phyloP scores from a whole-genome alignment of 2,329 filamentous ascomycete genomes.

The Cyphellophora europaea region DNA sequence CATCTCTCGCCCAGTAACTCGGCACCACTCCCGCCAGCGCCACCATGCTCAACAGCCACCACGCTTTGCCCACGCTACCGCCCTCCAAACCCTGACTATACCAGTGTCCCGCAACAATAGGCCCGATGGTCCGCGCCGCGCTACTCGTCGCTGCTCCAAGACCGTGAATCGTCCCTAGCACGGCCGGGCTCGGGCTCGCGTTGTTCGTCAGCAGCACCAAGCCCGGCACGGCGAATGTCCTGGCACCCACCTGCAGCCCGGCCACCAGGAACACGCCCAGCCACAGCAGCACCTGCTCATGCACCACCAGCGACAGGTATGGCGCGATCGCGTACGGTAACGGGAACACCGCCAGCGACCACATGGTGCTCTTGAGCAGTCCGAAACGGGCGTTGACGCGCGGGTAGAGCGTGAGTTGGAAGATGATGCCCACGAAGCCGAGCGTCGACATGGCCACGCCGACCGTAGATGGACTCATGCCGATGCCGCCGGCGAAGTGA shows the following conservation, averaged over 20 bases:
- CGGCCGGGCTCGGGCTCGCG: conserved; percentile 48
- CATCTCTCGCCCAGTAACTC: conserved; percentile 55
- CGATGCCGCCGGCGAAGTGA: conserved; percentile 61
- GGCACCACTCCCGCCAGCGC: conserved; percentile 49
- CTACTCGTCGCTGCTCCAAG: conserved; percentile 48
- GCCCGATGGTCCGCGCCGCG: conserved; percentile 47
- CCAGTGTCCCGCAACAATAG: conserved; percentile 46
- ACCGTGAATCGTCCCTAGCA: conserved; percentile 51
- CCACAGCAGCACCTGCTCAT: conserved; percentile 49
- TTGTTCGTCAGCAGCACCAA: conserved; percentile 53
- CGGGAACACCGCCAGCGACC: conserved; percentile 61
- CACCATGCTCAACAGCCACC: conserved; percentile 47
- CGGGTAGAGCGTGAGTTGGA: conserved; percentile 66
- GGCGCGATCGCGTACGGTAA: conserved; percentile 62
- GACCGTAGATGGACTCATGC: conserved; percentile 59
- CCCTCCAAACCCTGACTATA: conserved; percentile 46
- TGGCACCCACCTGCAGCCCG: conserved; percentile 59
- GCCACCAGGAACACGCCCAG: conserved; percentile 54
- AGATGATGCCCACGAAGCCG: conserved; percentile 61
- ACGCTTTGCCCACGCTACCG: conserved; percentile 47
- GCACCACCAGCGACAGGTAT: conserved; percentile 60
- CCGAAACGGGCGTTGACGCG: conserved; percentile 57
- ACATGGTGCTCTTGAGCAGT: conserved; percentile 57
- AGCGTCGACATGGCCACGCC: conserved; percentile 68
- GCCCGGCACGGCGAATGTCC: conserved; percentile 58